Conservation (phyloP, 441 rosid species). For the Bocquillonia castaneifolia region DNA sequence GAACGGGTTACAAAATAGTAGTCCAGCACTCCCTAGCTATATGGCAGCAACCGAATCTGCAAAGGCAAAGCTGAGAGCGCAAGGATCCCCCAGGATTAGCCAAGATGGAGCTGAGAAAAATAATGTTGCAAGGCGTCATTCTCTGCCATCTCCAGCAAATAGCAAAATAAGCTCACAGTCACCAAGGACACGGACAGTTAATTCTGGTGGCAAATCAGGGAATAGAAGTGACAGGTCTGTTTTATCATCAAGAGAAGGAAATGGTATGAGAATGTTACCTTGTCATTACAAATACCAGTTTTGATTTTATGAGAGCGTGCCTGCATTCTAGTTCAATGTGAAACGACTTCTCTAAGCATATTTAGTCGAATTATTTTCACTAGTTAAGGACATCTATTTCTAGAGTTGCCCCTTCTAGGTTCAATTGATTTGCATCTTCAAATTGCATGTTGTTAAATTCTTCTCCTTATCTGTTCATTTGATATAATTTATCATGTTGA, state of each 20-base stretch:
- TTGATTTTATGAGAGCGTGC: conserved; percentile 2
- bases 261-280: conserved; percentile 42
- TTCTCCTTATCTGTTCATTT: not conserved
- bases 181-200: conserved; percentile 61
- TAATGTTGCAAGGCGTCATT: conserved; percentile 56
- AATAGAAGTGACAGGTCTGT: conserved; percentile 56
- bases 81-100: conserved; percentile 66
- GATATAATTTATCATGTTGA: not conserved
- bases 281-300: conserved; percentile 11
- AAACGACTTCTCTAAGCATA: not conserved
- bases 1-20: conserved; percentile 59
- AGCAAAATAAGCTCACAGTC: conserved; percentile 68
- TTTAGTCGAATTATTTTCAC: not conserved
- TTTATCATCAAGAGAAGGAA: conserved; percentile 54
- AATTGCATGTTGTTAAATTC: not conserved
- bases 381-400: not conserved
- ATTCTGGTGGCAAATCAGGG: conserved; percentile 50
- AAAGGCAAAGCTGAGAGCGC: conserved; percentile 82
- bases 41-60: conserved; percentile 96
- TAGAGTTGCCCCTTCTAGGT: not conserved
- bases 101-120: conserved; percentile 64
- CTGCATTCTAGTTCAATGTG: not conserved
- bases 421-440: conserved; percentile 1
- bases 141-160: conserved; percentile 67
- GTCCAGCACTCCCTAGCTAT: conserved; percentile 81